These are phyloP conservation scores for Xylogone sp. DNA, from an alignment of 2,329 filamentous ascomycete species.

Conservation along the genomic window DNA sequence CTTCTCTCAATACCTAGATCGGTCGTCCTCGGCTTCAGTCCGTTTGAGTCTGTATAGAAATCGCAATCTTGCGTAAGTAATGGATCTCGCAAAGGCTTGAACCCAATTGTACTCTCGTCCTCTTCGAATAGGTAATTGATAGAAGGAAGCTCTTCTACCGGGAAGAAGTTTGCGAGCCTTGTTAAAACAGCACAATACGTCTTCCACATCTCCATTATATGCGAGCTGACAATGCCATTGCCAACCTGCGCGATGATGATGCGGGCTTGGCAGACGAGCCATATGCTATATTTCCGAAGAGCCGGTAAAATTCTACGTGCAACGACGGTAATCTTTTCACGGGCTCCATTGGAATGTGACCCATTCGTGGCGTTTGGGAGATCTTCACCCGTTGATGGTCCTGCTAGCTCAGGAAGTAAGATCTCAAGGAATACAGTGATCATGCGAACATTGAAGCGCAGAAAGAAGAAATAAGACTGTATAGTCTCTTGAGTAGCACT, in stretches of 20 bases:
- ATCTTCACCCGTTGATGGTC: slow-evolving; percentile 30
- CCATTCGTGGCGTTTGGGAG: slow-evolving; percentile 40
- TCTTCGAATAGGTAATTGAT: slow-evolving; percentile 64
- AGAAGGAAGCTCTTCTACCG: slow-evolving; percentile 49
- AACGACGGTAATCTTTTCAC: slow-evolving; percentile 52
- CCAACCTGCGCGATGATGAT: slow-evolving; percentile 50
- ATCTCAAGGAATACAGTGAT: slow-evolving; percentile 69
- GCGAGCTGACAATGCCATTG: slow-evolving; percentile 49
- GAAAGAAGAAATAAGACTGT: slow-evolving; percentile 58
- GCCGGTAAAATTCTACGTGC: slow-evolving; percentile 59
- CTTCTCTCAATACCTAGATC: slow-evolving; percentile 47
- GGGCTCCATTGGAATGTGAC: slow-evolving; percentile 29
- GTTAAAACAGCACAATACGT: slow-evolving; percentile 61
- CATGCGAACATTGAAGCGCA: slow-evolving; percentile 75
- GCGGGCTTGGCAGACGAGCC: slow-evolving; percentile 55
- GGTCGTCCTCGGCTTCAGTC: slow-evolving; percentile 42
- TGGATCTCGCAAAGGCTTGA: slow-evolving; percentile 52
- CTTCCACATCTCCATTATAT: slow-evolving; percentile 61
- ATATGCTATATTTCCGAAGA: slow-evolving; percentile 64
- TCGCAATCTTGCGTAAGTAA: slow-evolving; percentile 48
- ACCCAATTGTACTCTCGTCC: slow-evolving; percentile 63
- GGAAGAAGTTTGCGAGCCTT: slow-evolving; percentile 54
- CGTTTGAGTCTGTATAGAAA: slow-evolving; percentile 36
- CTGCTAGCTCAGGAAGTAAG: slow-evolving; percentile 65
- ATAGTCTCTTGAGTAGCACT: slow-evolving; percentile 26